Conservation (phyloP, 139 green algal species). For the Mychonastes homosphaera region DNA sequence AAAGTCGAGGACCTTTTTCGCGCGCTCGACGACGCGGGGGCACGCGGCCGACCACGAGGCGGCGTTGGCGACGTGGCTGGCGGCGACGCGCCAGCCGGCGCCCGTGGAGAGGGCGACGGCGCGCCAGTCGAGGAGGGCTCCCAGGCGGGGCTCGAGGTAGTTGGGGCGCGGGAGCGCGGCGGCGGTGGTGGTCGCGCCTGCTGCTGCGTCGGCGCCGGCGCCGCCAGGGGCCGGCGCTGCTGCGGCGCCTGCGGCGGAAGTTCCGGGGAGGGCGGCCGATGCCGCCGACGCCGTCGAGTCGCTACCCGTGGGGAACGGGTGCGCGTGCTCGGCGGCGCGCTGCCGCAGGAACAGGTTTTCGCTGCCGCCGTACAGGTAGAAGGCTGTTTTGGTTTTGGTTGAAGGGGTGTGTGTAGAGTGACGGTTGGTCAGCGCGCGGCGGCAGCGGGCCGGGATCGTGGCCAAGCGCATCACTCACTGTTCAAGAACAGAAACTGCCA, state of each 20-base stretch:
- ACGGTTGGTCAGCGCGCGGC: constrained; percentile 1
- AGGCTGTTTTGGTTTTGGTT: neutral
- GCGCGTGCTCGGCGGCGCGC: too few relatives aligned
- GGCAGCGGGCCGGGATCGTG: neutral
- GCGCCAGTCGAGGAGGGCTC: constrained; percentile 52
- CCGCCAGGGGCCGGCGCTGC: neutral
- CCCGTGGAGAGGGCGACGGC: constrained; percentile 33
- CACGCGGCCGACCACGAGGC: neutral
- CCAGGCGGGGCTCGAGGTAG: constrained; percentile 32
- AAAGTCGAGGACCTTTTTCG: constrained; percentile 96
- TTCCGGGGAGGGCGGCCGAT: too few relatives aligned
- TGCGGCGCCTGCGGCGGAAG: neutral
- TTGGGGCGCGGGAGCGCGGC: constrained; percentile 24
- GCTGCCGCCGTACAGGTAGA: too few relatives aligned
- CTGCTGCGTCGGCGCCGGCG: neutral
- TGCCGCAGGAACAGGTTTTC: too few relatives aligned
- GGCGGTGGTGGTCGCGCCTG: neutral
- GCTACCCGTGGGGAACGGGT: too few relatives aligned
- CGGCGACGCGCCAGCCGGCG: constrained; percentile 41
- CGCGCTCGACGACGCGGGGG: constrained; percentile 59
- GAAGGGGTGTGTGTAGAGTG: neutral
- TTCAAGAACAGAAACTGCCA: constrained; percentile 50
- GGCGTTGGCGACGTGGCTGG: constrained; percentile 39
- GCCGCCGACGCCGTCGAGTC: too few relatives aligned
- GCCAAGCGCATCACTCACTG: neutral